Evolutionary conservation across 768 basidiomycete species (phyloP), one percentile per base, ranked within the genome.

Genomic region (Ramaria rubella): DNA sequence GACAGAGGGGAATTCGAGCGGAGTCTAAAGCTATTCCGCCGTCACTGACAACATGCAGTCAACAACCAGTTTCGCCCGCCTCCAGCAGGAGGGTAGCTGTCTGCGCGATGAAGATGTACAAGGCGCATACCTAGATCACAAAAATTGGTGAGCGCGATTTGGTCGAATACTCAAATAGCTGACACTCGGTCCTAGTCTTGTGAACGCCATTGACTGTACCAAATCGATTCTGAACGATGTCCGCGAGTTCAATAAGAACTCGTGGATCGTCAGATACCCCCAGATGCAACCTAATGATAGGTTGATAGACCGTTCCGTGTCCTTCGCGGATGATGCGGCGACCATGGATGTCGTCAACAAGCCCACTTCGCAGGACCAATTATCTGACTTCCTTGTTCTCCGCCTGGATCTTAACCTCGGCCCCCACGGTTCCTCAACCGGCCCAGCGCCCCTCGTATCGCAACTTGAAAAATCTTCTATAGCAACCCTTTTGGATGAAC

Each of bases 381-480:
- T 65, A 1, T 75, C 79, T 40, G 87, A 90, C 60, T 94, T 98
- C 70, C 82, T 87, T 59, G 86, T 97, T 52, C 83, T 97, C 59
- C 87, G 89, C 12, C 81, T 98, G 44, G 94, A 98, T 72, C 84
- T 98, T 64, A 91, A 91, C 67, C 85, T 97, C 46, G 94, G 94
- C 21, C 77, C 86, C 30, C 82, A 80, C 54, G 81, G 79, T 36
- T 80, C 86, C 6, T 74, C 77, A 0, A 79, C 81, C 33, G 77
- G 81, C 27, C 77, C 85, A 15, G 79, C 81, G 23, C 63, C 69
- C 1, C 83, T 99, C 36, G 92, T 98, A 59, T 83, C 89, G 3
- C 90, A 94, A 60, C 83, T 99, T 53, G 93, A 97, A 74, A 93
- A 91, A 65, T 78, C 83, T 2, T 95, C 94, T 29, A 93, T 98